Percentiles rank a stretch among this genome's conserved stretches.
These are phyloP conservation scores for Elaeis oleifera DNA, from an alignment of 202 grass and related monocot species.

Conservation along the genomic window DNA sequence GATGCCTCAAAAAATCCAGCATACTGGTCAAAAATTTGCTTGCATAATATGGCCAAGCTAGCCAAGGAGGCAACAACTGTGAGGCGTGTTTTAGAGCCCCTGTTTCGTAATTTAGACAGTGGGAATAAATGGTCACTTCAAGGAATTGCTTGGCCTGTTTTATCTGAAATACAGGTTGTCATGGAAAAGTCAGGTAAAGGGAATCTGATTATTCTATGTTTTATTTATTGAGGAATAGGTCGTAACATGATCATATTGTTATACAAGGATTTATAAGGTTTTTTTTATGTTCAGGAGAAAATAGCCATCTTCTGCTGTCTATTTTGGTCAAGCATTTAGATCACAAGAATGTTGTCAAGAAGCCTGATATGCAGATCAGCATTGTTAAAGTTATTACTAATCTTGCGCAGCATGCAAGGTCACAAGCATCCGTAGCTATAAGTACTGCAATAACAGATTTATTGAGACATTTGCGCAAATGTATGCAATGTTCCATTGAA, in stretches of 20 bases:
- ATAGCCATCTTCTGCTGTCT: conserved; percentile 75
- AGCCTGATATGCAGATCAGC: conserved; percentile 48
- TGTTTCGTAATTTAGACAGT: conserved; percentile 77
- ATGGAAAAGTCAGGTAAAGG: conserved; percentile 76
- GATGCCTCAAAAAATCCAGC: conserved; percentile 46
- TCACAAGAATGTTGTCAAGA: conserved; percentile 77
- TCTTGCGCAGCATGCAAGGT: conserved; percentile 65
- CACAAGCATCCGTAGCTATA: conserved; percentile 62
- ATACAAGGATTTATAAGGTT: too few species aligned
- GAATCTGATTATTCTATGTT: conserved; percentile 25
- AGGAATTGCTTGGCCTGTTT: conserved; percentile 67
- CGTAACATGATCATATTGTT: too few species aligned
- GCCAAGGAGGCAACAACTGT: conserved; percentile 87
- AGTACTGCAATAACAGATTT: conserved; percentile 69
- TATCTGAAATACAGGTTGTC: conserved; percentile 76
- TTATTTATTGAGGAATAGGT: too few species aligned
- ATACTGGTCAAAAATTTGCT: conserved; percentile 80
- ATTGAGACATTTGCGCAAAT: conserved; percentile 83
- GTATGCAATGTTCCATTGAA: conserved; percentile 85
- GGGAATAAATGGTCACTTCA: conserved; percentile 62
- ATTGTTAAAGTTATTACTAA: conserved; percentile 73
- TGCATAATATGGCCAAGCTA: conserved; percentile 82
- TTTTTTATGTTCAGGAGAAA: conserved; percentile 52
- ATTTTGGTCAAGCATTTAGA: conserved; percentile 82
- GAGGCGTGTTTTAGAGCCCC: conserved; percentile 73